Percentiles rank a stretch among this genome's conserved stretches.
These are phyloP conservation scores for Blastocystis sp. DNA, from an alignment of 352 stramenopile genomes.

Conservation along the genomic window DNA sequence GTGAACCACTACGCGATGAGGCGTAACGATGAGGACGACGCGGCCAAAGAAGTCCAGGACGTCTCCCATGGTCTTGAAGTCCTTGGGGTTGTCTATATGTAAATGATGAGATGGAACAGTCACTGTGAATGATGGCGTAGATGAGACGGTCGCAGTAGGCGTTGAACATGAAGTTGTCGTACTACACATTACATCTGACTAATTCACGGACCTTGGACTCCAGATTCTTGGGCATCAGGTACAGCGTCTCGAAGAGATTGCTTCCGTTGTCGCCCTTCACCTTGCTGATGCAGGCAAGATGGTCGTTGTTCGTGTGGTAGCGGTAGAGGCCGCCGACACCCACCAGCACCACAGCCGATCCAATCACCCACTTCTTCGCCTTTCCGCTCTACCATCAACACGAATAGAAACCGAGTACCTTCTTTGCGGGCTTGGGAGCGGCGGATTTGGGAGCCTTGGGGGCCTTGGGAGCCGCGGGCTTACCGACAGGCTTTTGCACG, in stretches of 20 bases:
- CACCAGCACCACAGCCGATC: background rate
- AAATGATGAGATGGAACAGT: background rate
- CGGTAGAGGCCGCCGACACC: constrained; percentile 10
- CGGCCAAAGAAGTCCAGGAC: constrained; percentile 45
- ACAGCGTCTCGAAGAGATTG: constrained; percentile 35
- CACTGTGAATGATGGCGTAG: constrained; percentile 36
- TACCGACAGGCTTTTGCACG: background rate
- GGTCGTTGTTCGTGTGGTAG: constrained; percentile 47
- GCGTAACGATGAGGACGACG: background rate
- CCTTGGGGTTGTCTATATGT: constrained; percentile 30
- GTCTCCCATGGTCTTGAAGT: constrained; percentile 60
- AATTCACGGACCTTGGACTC: constrained; percentile 26
- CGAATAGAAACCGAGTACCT: background rate
- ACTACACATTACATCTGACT: background rate
- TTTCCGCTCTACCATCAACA: constrained; percentile 37
- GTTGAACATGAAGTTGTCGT: constrained; percentile 42
- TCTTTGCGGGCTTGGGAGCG: background rate
- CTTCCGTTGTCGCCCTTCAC: constrained; percentile 26
- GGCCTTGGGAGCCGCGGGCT: background rate
- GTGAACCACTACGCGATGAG: constrained; percentile 41
- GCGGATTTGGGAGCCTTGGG: constrained; percentile 3
- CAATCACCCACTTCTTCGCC: background rate
- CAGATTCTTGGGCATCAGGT: constrained; percentile 55
- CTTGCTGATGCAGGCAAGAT: constrained; percentile 50
- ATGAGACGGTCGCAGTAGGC: constrained; percentile 58